Evolutionary conservation across 805 yeast species (phyloP), one percentile per base, ranked within the genome.

Genomic region (Candida boleticola): DNA sequence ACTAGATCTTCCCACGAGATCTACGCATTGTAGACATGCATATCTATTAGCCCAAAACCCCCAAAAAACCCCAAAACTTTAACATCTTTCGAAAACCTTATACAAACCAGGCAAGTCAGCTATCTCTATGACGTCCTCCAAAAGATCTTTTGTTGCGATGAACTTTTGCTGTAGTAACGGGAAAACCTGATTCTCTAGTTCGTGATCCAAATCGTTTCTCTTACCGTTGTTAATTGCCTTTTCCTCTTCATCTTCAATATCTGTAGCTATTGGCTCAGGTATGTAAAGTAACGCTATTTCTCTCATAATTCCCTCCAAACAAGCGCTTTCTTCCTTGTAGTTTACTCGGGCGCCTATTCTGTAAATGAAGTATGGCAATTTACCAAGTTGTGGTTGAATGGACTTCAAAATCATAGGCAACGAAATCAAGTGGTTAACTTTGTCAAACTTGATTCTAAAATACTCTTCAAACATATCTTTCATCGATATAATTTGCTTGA

Each of bases 61-160:
- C n/a, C n/a, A n/a, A n/a, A n/a, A n/a, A n/a, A n/a, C n/a, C n/a
- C n/a, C n/a, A n/a, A n/a, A n/a, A 23, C 7, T 23, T 27, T 53
- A 86, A 54, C 99, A 93, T 58, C 99, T 73, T 66, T 93, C 99
- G 68, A 93, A 93, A 3, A 95, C 95, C 53, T 74, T 79, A 62
- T 93, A 93, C 43, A 93, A 67, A 0, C 96, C 96, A 1, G 98
- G 98, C 23, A 93, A 62, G 57, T 83, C 89, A 0, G 99, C 97
- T 29, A 93, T 79, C 59, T 92, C 96, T 4, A 87, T 76, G 3
- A 89, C 79, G 42, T 79, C 82, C 11, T 68, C 55, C 3, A 61
- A 49, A 29, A 89, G 51, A 2, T 54, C 55, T 11, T 67, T 67
- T 0, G 95, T 77, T 0, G 90, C 95, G 11, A 89, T 57, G 21